Evolutionary conservation across 768 basidiomycete genomes (phyloP), one percentile per base, ranked within the genome.

Genomic region (Tephrocybe sp.): DNA sequence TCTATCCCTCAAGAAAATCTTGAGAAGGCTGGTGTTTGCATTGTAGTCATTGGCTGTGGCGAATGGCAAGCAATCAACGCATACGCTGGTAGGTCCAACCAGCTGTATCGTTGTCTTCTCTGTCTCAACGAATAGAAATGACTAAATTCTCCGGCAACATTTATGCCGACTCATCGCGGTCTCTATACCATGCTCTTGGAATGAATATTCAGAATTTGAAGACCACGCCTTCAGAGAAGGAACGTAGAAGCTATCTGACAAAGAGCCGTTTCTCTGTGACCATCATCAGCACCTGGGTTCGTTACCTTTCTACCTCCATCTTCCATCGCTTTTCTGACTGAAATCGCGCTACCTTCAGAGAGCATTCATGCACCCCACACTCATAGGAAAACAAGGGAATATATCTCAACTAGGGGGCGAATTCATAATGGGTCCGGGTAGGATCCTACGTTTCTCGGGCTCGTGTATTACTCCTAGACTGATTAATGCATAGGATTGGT

Each of bases 131-230:
- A 10, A 42, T 50, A 80, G 79, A 79, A 44, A 67, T 59, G 1
- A 78, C 81, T 1, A 65, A 62, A 0, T 80, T 78, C 56, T 51
- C 52, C 8, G 75, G 75, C 0, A 49, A 61, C 0, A 76, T 90
- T 22, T 90, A 82, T 59, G 82, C 86, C 10, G 83, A 91, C 57
- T 83, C 87, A 0, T 69, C 72, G 0, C 73, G 84, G 3, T 61
- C 69, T 21, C 66, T 91, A 0, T 90, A 84, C 59, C 73, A 67
- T 19, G 67, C 70, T 0, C 72, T 91, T 0, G 86, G 84, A 1
- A 80, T 90, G 74, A 78, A 74, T 3, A 62, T 72, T 3, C 76
- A 84, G 58, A 74, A 53, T 10, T 62, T 82, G 2, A 62, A 63
- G 5, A 48, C 24, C 7, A 79, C 80, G 0, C 82, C 83, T 0